A percentile compares a stretch with the other conserved stretches of the same genome.
Conservation (phyloP, 129 eudicot genomes). For the Flaveria sonorensis region DNA sequence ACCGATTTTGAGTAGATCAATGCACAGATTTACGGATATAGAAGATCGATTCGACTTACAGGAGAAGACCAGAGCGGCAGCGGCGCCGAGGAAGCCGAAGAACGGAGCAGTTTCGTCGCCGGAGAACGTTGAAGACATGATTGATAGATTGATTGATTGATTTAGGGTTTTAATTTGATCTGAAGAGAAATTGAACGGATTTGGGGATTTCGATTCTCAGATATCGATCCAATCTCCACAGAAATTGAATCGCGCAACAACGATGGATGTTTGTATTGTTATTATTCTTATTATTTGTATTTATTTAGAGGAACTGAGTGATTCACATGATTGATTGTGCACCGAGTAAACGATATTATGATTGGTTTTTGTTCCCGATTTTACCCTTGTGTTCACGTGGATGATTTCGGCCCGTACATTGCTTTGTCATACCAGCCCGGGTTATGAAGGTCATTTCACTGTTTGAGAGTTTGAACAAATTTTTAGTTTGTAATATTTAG, state of each 20-base stretch:
- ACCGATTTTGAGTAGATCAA: not conserved
- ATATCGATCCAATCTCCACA: not conserved
- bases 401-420: no score
- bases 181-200: not conserved
- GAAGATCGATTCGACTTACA: not conserved
- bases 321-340: not conserved
- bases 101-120: not conserved
- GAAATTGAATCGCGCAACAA: not conserved
- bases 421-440: no score
- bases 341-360: not conserved
- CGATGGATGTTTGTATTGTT: not conserved
- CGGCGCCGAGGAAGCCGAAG: conserved; percentile 1
- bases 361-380: not conserved
- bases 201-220: not conserved
- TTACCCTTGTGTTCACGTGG: not conserved
- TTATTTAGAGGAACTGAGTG: not conserved
- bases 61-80: conserved; percentile 2
- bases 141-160: not conserved
- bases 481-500: no score
- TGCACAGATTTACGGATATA: not conserved
- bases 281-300: not conserved
- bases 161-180: not conserved
- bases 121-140: not conserved
- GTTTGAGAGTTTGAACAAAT: no score
- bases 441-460: no score